Conservation (phyloP, 176 grass and related monocot species). For the Thinopyrum elongatum region DNA sequence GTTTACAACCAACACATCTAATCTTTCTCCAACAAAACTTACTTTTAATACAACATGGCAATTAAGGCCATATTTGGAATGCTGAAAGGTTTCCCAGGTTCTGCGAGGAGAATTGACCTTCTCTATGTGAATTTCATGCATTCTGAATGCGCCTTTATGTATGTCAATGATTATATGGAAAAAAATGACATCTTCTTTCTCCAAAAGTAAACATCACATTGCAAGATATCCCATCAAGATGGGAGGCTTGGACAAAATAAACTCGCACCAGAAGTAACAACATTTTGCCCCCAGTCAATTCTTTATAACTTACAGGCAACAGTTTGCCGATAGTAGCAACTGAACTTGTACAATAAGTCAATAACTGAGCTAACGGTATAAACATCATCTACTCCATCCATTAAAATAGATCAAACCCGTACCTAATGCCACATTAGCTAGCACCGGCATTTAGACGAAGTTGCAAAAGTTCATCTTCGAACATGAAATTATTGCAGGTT, state of each 20-base stretch:
- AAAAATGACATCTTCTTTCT: neutral
- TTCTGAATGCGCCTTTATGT: neutral
- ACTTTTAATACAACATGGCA: neutral
- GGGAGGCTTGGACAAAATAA: neutral
- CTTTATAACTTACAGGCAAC: neutral
- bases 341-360: constrained; percentile 26
- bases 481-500: constrained; percentile 11
- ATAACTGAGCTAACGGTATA: constrained; percentile 31
- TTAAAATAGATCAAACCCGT: neutral
- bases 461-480: constrained; percentile 2
- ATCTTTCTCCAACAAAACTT: constrained; percentile 9
- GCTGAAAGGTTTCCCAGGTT: neutral
- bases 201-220: neutral
- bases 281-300: neutral
- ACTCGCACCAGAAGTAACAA: neutral
- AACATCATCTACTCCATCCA: constrained; percentile 40
- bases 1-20: neutral
- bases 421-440: neutral
- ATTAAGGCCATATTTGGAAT: neutral
- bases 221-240: constrained; percentile 3
- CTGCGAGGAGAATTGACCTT: neutral
- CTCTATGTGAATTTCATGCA: neutral
- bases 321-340: neutral
- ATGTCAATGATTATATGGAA: neutral
- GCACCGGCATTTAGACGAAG: neutral